Percentiles rank a stretch among this genome's conserved stretches.
Conservation (phyloP, 2,329 filamentous ascomycete species). For the Aspergillus chevalieri region DNA sequence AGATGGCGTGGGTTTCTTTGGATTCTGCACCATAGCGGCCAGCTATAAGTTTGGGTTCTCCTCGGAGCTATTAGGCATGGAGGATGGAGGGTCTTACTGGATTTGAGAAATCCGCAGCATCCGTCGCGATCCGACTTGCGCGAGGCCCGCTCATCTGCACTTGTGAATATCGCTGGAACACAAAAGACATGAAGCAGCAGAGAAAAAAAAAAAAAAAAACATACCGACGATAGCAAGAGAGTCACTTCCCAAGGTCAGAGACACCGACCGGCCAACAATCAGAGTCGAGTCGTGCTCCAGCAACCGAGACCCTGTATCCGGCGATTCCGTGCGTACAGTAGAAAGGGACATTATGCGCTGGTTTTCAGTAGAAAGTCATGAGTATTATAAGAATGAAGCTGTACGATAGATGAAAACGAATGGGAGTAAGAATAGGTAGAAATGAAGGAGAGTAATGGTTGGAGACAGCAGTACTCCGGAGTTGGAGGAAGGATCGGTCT, state of each 20-base stretch:
- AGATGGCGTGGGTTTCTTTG: conserved; percentile 55
- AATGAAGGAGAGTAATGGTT: no score
- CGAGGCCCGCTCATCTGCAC: conserved; percentile 49
- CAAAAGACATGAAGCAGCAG: neutral
- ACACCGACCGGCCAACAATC: conserved; percentile 52
- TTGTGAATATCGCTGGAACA: neutral
- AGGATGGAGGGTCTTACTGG: conserved; percentile 32
- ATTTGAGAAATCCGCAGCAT: conserved; percentile 52
- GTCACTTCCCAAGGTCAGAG: conserved; percentile 56
- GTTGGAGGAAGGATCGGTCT: no score
- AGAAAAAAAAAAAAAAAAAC: conserved; percentile 11
- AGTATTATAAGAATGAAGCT: conserved; percentile 10
- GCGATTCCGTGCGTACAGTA: conserved; percentile 23
- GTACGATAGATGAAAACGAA: conserved; percentile 11
- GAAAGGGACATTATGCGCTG: conserved; percentile 15
- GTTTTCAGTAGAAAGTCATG: conserved; percentile 1
- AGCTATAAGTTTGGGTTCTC: neutral
- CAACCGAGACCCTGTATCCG: conserved; percentile 22
- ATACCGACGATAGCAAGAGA: conserved; percentile 55
- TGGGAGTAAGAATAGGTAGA: neutral
- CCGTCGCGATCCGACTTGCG: conserved; percentile 43
- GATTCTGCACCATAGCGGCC: conserved; percentile 25
- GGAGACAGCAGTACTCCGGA: no score
- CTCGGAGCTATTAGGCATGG: neutral
- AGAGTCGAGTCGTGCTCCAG: conserved; percentile 43